phyloP scores from a whole-genome alignment of 2,329 filamentous ascomycete genomes.

The Trichoderma asperellum region DNA sequence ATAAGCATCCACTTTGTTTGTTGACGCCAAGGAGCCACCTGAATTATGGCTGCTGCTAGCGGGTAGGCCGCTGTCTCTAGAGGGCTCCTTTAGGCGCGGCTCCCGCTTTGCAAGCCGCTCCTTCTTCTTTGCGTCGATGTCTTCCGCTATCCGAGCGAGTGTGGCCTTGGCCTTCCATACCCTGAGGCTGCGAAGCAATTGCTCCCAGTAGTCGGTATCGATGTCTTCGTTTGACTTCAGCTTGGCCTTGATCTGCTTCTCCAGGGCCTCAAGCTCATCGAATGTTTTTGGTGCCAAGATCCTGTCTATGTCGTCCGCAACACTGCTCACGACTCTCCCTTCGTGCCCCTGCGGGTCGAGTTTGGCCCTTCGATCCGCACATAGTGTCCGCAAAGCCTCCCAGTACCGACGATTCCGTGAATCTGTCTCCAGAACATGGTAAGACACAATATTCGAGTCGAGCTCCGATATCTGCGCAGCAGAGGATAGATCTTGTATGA shows the following conservation, averaged over 20 bases:
- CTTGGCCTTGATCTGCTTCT: constrained; percentile 85
- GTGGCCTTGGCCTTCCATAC: constrained; percentile 93
- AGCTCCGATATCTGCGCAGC: constrained; percentile 69
- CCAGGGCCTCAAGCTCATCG: constrained; percentile 82
- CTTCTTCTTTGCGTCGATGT: constrained; percentile 71
- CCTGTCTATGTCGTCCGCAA: constrained; percentile 84
- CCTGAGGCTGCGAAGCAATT: constrained; percentile 79
- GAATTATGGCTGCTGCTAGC: constrained; percentile 4
- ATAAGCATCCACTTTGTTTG: constrained; percentile 12
- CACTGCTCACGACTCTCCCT: constrained; percentile 76
- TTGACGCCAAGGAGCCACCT: constrained; percentile 13
- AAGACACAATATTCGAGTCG: constrained; percentile 79
- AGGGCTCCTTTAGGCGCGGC: constrained; percentile 62
- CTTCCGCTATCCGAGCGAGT: constrained; percentile 75
- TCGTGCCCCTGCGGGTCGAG: constrained; percentile 64
- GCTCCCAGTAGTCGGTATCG: constrained; percentile 97
- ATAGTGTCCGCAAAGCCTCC: constrained; percentile 86
- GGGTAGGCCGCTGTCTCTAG: constrained; percentile 10
- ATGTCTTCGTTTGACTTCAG: constrained; percentile 87
- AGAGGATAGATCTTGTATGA: constrained; percentile 73
- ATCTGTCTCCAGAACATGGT: constrained; percentile 79
- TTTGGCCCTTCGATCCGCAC: constrained; percentile 73
- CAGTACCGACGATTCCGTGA: constrained; percentile 83
- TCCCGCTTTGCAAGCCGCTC: constrained; percentile 69
- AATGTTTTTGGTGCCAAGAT: constrained; percentile 83